These are phyloP conservation scores for Termitomyces sp. DNA, from an alignment of 768 basidiomycete species.

Conservation along the genomic window DNA sequence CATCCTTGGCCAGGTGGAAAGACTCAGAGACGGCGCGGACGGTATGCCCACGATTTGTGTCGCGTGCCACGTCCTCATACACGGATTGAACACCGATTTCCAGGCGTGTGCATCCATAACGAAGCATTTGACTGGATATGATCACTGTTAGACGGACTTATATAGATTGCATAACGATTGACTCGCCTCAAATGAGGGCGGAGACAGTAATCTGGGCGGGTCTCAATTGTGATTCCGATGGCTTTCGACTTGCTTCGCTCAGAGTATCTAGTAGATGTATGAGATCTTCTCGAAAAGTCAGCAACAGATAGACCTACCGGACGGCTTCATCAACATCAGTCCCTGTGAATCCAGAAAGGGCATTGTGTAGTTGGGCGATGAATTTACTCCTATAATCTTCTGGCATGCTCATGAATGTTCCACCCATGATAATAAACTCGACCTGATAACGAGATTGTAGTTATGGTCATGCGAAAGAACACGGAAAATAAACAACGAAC, in stretches of 20 bases:
- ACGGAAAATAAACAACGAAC: slow-evolving; percentile 32
- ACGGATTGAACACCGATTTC: slow-evolving; percentile 99
- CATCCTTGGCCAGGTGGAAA: slow-evolving; percentile 97
- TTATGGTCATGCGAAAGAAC: background rate
- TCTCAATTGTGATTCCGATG: slow-evolving; percentile 99
- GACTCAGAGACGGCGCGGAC: slow-evolving; percentile 96
- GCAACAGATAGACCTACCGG: slow-evolving; percentile 36
- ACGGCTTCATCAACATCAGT: slow-evolving; percentile 95
- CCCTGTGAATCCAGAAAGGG: slow-evolving; percentile 92
- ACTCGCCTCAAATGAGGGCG: slow-evolving; percentile 87
- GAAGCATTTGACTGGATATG: slow-evolving; percentile 83
- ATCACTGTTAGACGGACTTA: background rate
- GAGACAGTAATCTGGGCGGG: slow-evolving; percentile 96
- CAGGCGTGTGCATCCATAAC: slow-evolving; percentile 96
- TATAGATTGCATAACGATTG: background rate
- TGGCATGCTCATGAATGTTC: slow-evolving; percentile 99
- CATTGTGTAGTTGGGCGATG: slow-evolving; percentile 94
- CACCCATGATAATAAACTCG: slow-evolving; percentile 95
- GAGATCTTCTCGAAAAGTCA: background rate
- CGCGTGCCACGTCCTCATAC: slow-evolving; percentile 98
- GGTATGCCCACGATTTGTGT: slow-evolving; percentile 98
- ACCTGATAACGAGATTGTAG: slow-evolving; percentile 41
- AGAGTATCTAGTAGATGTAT: slow-evolving; percentile 60
- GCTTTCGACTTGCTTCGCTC: slow-evolving; percentile 98
- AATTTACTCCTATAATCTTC: slow-evolving; percentile 94